Evolutionary conservation across 495 filamentous ascomycete species (phyloP).

Genomic region (Podospora tetraspora): DNA sequence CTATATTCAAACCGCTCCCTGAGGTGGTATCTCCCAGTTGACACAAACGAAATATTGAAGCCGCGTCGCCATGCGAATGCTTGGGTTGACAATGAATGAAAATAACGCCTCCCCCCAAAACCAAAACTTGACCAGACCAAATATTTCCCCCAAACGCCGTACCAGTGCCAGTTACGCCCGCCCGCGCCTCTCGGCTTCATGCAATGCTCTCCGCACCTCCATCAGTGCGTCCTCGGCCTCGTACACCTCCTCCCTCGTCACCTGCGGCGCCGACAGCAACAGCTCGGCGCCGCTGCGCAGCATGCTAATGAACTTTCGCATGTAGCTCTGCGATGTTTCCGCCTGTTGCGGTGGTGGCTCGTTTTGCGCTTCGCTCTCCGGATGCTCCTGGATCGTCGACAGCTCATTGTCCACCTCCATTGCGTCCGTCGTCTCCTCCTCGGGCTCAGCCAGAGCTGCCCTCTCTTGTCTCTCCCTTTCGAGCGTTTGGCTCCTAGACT

Average conservation of each 20-base stretch:
- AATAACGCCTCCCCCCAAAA: background rate
- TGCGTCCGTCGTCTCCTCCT: slow-evolving; percentile 7
- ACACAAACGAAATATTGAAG: background rate
- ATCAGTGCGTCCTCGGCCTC: slow-evolving; percentile 63
- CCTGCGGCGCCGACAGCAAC: slow-evolving; percentile 41
- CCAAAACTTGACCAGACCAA: background rate
- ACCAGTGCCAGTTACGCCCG: slow-evolving; percentile 14
- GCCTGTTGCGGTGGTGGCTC: slow-evolving; percentile 8
- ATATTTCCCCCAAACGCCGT: slow-evolving; percentile 1
- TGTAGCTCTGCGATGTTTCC: slow-evolving; percentile 15
- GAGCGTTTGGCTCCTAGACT: slow-evolving; percentile 19
- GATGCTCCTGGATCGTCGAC: background rate
- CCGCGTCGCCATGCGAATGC: background rate
- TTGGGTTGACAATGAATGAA: background rate
- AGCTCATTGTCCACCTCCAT: slow-evolving; percentile 11
- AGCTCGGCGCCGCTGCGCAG: slow-evolving; percentile 48
- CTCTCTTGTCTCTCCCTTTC: slow-evolving; percentile 14
- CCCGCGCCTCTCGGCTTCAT: slow-evolving; percentile 54
- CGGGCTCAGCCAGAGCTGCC: background rate
- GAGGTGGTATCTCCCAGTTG: background rate
- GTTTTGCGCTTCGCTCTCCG: slow-evolving; percentile 1
- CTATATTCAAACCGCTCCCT: background rate
- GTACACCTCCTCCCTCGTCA: slow-evolving; percentile 49
- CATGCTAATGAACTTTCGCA: slow-evolving; percentile 42
- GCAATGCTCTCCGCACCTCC: slow-evolving; percentile 59